A percentile compares a stretch with the other conserved stretches of the same genome.
phyloP scores from a whole-genome alignment of 2,329 filamentous ascomycete species.

The Fusarium musae region DNA sequence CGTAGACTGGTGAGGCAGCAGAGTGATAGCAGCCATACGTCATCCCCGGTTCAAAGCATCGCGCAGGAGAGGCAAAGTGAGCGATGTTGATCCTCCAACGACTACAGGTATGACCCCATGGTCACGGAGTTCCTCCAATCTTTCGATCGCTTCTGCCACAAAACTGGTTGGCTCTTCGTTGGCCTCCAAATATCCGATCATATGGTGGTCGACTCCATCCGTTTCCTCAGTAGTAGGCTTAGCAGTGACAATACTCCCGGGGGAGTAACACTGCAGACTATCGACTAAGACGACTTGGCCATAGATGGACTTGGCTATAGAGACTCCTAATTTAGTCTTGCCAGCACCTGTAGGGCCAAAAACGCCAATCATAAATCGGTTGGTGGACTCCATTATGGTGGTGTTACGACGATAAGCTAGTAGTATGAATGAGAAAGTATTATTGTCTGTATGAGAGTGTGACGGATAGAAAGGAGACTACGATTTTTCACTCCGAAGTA shows the following conservation, averaged over 20 bases:
- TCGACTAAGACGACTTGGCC: background rate
- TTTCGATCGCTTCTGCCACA: background rate
- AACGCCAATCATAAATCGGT: background rate
- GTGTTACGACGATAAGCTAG: background rate
- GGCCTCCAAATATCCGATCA: background rate
- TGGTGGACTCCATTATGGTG: background rate
- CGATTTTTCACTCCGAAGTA: background rate
- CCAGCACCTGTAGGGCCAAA: background rate
- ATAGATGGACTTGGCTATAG: background rate
- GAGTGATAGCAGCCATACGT: background rate
- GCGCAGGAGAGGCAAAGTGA: background rate
- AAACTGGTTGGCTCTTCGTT: background rate
- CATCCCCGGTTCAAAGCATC: background rate
- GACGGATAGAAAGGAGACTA: background rate
- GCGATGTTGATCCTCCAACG: background rate
- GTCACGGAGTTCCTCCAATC: background rate
- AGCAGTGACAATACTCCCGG: background rate
- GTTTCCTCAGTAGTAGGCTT: background rate
- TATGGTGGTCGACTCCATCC: background rate
- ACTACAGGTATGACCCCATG: background rate
- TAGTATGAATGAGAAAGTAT: background rate
- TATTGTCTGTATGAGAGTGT: background rate
- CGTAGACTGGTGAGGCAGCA: background rate
- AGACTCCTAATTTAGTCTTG: background rate
- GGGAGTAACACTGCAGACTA: background rate